Evolutionary conservation across 768 basidiomycete genomes (phyloP).

Genomic region (Sporobolomyces pararoseus): DNA sequence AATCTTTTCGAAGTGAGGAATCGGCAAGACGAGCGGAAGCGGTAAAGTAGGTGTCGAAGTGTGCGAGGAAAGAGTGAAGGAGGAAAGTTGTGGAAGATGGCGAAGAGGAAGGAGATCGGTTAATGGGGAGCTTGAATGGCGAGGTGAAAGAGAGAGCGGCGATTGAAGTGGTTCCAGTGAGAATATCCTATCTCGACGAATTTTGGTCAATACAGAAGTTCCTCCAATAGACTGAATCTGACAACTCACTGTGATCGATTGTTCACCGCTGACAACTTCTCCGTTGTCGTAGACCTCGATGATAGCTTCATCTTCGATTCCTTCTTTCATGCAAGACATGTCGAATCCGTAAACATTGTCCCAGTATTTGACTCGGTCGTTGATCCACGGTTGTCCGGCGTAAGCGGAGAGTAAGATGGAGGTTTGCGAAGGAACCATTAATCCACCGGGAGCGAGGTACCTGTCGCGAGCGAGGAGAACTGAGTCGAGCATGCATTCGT

Average conservation of each 20-base stretch:
- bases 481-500: slow-evolving; percentile 97
- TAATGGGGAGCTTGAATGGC: slow-evolving; percentile 63
- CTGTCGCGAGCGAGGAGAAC: slow-evolving; percentile 83
- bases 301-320: slow-evolving; percentile 73
- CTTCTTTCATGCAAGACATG: slow-evolving; percentile 71
- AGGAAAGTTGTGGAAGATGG: slow-evolving; percentile 55
- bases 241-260: slow-evolving; percentile 61
- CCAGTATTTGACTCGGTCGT: slow-evolving; percentile 87
- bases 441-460: slow-evolving; percentile 61
- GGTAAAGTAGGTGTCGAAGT: slow-evolving; percentile 92
- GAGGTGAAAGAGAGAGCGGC: slow-evolving; percentile 76
- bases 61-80: slow-evolving; percentile 74
- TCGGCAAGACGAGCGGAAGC: slow-evolving; percentile 45
- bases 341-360: slow-evolving; percentile 89
- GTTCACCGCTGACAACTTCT: slow-evolving; percentile 63
- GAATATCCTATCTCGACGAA: slow-evolving; percentile 61
- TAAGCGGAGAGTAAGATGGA: slow-evolving; percentile 78
- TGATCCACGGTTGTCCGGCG: slow-evolving; percentile 67
- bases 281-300: slow-evolving; percentile 71
- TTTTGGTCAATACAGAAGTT: no score
- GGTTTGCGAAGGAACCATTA: slow-evolving; percentile 88
- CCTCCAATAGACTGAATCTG: no score
- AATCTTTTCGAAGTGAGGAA: slow-evolving; percentile 36
- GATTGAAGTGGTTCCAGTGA: slow-evolving; percentile 61
- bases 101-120: slow-evolving; percentile 15